Evolutionary conservation across 164 flowering plant species (phyloP), one percentile per base, ranked within the genome.

Genomic region (Stephania japonica): DNA sequence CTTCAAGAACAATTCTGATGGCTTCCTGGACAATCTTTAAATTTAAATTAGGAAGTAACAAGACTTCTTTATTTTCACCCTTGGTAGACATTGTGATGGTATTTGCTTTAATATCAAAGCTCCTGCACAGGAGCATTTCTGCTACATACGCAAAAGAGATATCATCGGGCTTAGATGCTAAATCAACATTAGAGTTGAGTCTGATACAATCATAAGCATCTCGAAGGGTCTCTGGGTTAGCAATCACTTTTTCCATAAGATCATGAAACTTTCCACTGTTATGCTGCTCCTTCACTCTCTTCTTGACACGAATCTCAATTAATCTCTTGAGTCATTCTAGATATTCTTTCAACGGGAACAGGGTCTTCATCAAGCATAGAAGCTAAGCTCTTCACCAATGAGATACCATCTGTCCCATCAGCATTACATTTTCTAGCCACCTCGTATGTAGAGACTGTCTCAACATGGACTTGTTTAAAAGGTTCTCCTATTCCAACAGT

Each of bases 1-100:
- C 86, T 76, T 95, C 98, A 76, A 93, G 78, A 66, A 81, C 97
- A 73, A 91, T 85, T 67, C 94, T 86, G 8, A 93, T 87, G 25
- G 99, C 96, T 77, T 90, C 97, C 75, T 90, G 94, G 79, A 95
- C 78, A 68, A 91, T 80, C 79, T 77, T 89, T 77, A 91, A 69
- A 75, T 85, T 87, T 74, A 90, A 71, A 75, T 88, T 90, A 13
- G 98, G 99, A 82, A 91, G 90, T 44, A 90, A 84, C 70, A 93
- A 86, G 23, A 72, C 73, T 81, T 91, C 91, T 81, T 87, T 86
- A 4, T 23, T 76, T 67, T 73, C 77, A 73, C 84, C 82, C 83
- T 78, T 92, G 26, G 88, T 82, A 43, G 87, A 80, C 42, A 89
- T 73, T 12, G 85, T 81, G 69, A 80, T 79, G 5, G 84, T 85